phyloP scores from a whole-genome alignment of 2,329 filamentous ascomycete species.

The Aaosphaeria arxii region DNA sequence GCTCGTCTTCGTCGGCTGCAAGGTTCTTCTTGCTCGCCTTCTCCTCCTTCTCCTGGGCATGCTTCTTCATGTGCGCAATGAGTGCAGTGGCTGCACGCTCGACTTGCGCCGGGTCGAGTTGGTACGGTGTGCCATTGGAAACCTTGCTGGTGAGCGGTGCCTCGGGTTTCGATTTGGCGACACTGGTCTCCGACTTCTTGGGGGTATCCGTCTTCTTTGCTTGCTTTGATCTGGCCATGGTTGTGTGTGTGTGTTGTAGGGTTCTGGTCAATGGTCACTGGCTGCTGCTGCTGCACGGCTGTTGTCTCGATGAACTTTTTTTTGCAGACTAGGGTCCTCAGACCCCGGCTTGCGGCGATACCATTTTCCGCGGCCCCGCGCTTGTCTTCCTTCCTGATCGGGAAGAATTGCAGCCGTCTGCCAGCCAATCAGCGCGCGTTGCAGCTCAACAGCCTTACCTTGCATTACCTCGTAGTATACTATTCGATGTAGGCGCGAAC shows the following conservation, averaged over 20 bases:
- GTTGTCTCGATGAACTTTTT: not conserved
- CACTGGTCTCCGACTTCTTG: slow-evolving; percentile 10
- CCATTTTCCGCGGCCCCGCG: too few species aligned
- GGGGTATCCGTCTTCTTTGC: slow-evolving; percentile 14
- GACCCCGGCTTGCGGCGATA: too few species aligned
- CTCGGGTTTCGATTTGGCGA: slow-evolving; percentile 16
- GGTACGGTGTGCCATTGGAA: slow-evolving; percentile 37
- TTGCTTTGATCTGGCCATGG: slow-evolving; percentile 31
- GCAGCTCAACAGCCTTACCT: too few species aligned
- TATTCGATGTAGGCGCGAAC: too few species aligned
- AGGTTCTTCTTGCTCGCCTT: slow-evolving; percentile 53
- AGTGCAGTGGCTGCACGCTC: slow-evolving; percentile 59
- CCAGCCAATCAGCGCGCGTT: too few species aligned
- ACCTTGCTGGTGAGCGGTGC: slow-evolving; percentile 36
- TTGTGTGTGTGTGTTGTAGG: slow-evolving; percentile 5
- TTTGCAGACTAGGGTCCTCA: too few species aligned
- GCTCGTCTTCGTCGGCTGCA: slow-evolving; percentile 47
- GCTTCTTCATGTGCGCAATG: slow-evolving; percentile 55
- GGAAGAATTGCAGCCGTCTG: too few species aligned
- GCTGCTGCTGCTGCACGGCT: slow-evolving; percentile 3
- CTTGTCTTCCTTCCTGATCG: too few species aligned
- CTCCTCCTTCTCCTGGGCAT: slow-evolving; percentile 46
- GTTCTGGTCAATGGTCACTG: not conserved
- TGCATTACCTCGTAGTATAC: too few species aligned
- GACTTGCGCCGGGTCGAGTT: slow-evolving; percentile 50